Conservation (phyloP, 2,329 filamentous ascomycete species). For the Teratosphaeria zuluensis region DNA sequence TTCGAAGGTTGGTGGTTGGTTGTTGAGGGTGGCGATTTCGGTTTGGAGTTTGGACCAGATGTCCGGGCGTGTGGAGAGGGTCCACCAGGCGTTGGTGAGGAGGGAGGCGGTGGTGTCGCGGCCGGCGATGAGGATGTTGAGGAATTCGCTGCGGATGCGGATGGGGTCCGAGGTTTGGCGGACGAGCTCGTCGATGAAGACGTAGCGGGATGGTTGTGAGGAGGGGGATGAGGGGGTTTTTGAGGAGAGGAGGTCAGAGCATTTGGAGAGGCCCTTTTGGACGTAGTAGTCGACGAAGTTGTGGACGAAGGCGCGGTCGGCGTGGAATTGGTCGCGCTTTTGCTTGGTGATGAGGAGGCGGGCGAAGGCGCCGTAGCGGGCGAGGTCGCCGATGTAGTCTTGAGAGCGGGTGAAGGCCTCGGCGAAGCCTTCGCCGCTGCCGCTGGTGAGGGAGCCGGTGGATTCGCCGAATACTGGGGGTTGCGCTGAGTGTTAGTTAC, state of each 20-base stretch:
- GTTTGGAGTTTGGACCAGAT: conserved; percentile 21
- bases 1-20: conserved; percentile 32
- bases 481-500: not conserved
- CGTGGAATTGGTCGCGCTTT: conserved; percentile 27
- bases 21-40: conserved; percentile 19
- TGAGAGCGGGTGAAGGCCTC: conserved; percentile 24
- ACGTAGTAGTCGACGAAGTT: conserved; percentile 42
- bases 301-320: conserved; percentile 31
- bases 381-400: conserved; percentile 16
- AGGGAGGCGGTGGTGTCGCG: conserved; percentile 46
- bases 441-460: conserved; percentile 19
- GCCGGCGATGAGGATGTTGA: conserved; percentile 44
- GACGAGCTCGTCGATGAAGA: conserved; percentile 27
- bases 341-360: conserved; percentile 9
- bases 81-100: conserved; percentile 38
- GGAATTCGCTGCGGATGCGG: conserved; percentile 38
- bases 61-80: conserved; percentile 21
- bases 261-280: conserved; percentile 29
- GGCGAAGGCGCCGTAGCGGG: conserved; percentile 16
- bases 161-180: conserved; percentile 38
- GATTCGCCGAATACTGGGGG: conserved; percentile 48
- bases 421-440: conserved; percentile 22
- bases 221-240: not conserved
- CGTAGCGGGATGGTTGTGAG: not conserved
- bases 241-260: conserved; percentile 18